phyloP scores from a whole-genome alignment of 768 basidiomycete genomes.

The Termitomyces sp. region DNA sequence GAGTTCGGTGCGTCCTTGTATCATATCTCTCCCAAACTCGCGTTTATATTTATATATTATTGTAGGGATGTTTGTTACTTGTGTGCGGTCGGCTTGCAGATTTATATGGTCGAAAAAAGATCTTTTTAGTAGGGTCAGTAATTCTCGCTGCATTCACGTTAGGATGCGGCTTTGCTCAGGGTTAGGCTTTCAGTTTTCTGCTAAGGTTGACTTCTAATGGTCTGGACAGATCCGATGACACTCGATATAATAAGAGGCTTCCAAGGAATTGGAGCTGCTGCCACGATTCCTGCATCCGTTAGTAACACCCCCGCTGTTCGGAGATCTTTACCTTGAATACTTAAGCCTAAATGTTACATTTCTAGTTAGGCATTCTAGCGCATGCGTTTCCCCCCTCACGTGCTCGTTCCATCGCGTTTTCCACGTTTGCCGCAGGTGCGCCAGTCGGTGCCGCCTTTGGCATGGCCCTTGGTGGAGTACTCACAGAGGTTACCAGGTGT shows the following conservation, averaged over 20 bases:
- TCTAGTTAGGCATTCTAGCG: constrained; percentile 76
- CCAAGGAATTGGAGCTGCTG: constrained; percentile 78
- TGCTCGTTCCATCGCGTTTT: constrained; percentile 70
- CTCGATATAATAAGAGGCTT: constrained; percentile 70
- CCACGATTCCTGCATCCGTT: constrained; percentile 68
- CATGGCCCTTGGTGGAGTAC: constrained; percentile 59
- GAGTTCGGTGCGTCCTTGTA: constrained; percentile 43
- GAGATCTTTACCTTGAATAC: background rate
- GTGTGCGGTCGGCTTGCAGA: constrained; percentile 79
- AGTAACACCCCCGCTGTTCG: constrained; percentile 17
- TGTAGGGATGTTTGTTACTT: constrained; percentile 70
- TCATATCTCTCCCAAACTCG: background rate
- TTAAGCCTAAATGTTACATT: background rate
- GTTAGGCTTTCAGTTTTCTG: constrained; percentile 18
- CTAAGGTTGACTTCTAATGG: background rate
- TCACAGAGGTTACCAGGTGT: constrained; percentile 49
- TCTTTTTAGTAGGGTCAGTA: constrained; percentile 56
- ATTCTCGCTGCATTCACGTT: constrained; percentile 53
- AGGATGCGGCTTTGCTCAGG: constrained; percentile 57
- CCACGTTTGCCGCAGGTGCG: constrained; percentile 80
- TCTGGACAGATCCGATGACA: constrained; percentile 42
- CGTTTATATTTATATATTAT: background rate
- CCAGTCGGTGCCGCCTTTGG: constrained; percentile 78
- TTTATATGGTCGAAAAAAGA: constrained; percentile 66
- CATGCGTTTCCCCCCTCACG: constrained; percentile 63